A percentile compares a stretch with the other conserved stretches of the same genome.
These are phyloP conservation scores for Kodamaea arcana DNA, from an alignment of 1,139 yeast genomes.

Conservation along the genomic window DNA sequence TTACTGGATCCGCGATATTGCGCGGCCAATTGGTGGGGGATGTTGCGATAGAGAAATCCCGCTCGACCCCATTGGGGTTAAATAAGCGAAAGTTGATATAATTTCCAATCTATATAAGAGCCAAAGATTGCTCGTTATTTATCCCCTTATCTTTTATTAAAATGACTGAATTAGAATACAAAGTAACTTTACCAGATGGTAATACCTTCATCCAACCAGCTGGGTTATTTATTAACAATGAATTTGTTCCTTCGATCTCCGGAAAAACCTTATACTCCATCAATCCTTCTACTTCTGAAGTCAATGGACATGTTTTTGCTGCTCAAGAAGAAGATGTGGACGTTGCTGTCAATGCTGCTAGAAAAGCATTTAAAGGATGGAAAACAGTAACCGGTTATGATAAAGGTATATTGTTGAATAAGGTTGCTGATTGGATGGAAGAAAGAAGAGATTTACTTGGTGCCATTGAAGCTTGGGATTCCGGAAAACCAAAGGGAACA, in stretches of 20 bases:
- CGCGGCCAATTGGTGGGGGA: neutral
- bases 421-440: constrained; percentile 59
- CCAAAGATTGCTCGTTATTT: neutral
- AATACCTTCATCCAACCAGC: constrained; percentile 57
- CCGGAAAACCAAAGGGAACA: constrained; percentile 64
- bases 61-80: neutral
- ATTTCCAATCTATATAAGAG: too few relatives aligned
- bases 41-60: neutral
- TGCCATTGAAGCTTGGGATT: constrained; percentile 74
- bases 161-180: constrained; percentile 23
- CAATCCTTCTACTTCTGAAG: constrained; percentile 66
- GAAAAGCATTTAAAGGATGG: constrained; percentile 62
- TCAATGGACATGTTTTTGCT: constrained; percentile 60
- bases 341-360: constrained; percentile 70
- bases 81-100: neutral
- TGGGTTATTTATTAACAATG: constrained; percentile 80
- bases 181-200: constrained; percentile 55
- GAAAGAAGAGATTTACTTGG: constrained; percentile 54
- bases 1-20: neutral
- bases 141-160: neutral
- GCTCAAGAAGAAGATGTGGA: constrained; percentile 72
- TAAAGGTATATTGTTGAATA: constrained; percentile 52
- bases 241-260: constrained; percentile 59
- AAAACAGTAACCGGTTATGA: constrained; percentile 43
- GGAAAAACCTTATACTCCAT: constrained; percentile 62